Percentiles rank a stretch among this genome's conserved stretches.
Conservation (phyloP, 2,329 filamentous ascomycete genomes). For the Ophiostoma quercus region DNA sequence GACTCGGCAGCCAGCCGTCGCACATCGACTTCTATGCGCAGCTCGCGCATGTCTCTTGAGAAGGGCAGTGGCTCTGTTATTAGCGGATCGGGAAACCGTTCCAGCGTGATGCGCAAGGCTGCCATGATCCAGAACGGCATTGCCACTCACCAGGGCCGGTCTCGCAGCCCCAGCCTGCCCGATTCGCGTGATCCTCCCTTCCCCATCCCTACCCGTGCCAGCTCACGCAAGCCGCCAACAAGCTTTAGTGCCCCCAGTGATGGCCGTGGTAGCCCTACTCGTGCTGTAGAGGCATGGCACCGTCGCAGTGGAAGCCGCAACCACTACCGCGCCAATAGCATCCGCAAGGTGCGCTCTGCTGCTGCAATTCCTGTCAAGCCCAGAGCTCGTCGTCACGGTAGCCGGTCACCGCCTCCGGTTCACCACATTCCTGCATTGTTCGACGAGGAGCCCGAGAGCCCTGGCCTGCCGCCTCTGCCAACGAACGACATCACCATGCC, state of each 20-base stretch:
- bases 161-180: conserved; percentile 60
- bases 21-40: conserved; percentile 34
- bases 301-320: conserved; percentile 46
- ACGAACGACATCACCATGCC: conserved; percentile 64
- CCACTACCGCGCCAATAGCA: conserved; percentile 55
- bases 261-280: conserved; percentile 70
- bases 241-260: conserved; percentile 64
- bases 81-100: conserved; percentile 38
- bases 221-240: conserved; percentile 68
- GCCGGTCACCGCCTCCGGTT: conserved; percentile 53
- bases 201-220: conserved; percentile 83
- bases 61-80: conserved; percentile 38
- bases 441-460: conserved; percentile 63
- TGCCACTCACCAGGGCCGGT: conserved; percentile 58
- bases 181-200: conserved; percentile 69
- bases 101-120: conserved; percentile 66
- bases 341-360: conserved; percentile 81
- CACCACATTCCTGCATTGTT: conserved; percentile 49
- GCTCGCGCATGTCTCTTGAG: conserved; percentile 35
- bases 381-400: conserved; percentile 42
- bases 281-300: conserved; percentile 44
- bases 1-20: conserved; percentile 27
- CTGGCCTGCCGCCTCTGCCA: conserved; percentile 66
- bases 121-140: conserved; percentile 78
- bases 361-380: conserved; percentile 58